Evolutionary conservation across 2,329 filamentous ascomycete species (phyloP).

Genomic region (Chaetomiaceae sp.): DNA sequence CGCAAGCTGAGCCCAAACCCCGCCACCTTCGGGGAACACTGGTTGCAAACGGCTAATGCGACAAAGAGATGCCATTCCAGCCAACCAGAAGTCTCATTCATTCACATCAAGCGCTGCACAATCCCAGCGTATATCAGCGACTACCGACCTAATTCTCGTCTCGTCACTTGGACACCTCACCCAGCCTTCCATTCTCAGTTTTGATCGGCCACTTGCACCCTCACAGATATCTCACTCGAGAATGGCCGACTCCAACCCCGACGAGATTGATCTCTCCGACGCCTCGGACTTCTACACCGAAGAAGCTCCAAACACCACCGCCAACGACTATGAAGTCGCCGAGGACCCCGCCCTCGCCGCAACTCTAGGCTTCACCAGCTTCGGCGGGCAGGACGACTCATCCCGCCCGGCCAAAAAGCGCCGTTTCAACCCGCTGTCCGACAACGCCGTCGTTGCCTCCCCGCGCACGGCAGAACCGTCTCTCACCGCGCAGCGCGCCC

Average conservation of each 20-base stretch:
- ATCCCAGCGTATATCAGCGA: neutral
- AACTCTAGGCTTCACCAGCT: constrained; percentile 68
- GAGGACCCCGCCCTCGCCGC: constrained; percentile 50
- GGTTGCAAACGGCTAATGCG: constrained; percentile 2
- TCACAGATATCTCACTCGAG: neutral
- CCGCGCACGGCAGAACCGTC: neutral
- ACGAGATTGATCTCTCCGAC: constrained; percentile 11
- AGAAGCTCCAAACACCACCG: constrained; percentile 18
- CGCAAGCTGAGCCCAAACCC: neutral
- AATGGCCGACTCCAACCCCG: constrained; percentile 4
- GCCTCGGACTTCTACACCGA: constrained; percentile 23
- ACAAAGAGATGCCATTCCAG: neutral
- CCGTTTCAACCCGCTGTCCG: constrained; percentile 54
- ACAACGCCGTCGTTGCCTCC: constrained; percentile 39
- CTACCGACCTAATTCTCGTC: neutral
- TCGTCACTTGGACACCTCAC: neutral
- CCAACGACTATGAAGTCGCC: constrained; percentile 25
- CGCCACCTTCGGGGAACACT: neutral
- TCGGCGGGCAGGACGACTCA: constrained; percentile 43
- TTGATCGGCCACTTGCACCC: neutral
- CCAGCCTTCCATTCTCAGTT: neutral
- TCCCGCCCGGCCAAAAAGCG: constrained; percentile 55
- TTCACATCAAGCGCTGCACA: neutral
- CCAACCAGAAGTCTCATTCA: neutral
- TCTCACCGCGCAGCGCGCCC: neutral